Evolutionary conservation across 805 yeast species (phyloP).

Genomic region (Myxozyma udenii): DNA sequence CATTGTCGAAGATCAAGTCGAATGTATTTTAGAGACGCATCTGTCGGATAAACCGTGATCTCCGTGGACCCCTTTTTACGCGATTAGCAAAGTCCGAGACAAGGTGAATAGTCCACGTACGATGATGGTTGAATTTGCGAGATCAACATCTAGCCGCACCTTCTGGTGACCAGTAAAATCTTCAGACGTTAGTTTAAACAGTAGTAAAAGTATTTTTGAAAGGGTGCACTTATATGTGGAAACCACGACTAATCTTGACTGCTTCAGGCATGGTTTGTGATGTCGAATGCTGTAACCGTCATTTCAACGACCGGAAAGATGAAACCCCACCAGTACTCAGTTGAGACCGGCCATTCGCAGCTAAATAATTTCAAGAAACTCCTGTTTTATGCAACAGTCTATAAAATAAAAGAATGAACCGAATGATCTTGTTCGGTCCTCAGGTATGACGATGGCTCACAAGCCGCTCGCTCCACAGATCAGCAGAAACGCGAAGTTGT

Average conservation of each 20-base stretch:
- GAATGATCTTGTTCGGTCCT: too few species aligned
- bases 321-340: too few species aligned
- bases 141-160: slow-evolving; percentile 24
- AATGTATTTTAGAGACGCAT: slow-evolving; percentile 54
- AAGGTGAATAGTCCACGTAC: too few species aligned
- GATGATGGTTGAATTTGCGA: slow-evolving; percentile 6
- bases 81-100: neutral
- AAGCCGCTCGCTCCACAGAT: too few species aligned
- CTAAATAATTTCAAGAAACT: too few species aligned
- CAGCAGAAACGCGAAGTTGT: too few species aligned
- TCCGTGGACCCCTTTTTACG: slow-evolving; percentile 66
- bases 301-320: too few species aligned
- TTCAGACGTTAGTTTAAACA: neutral
- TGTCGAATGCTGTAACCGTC: too few species aligned
- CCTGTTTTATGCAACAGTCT: too few species aligned
- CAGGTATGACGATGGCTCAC: too few species aligned
- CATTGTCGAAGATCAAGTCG: slow-evolving; percentile 75
- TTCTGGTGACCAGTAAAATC: slow-evolving; percentile 26
- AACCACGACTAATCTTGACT: slow-evolving; percentile 18
- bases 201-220: neutral
- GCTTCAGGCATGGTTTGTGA: slow-evolving; percentile 22
- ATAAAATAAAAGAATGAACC: too few species aligned
- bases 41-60: slow-evolving; percentile 70
- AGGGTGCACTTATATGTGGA: slow-evolving; percentile 27
- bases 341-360: too few species aligned